Evolutionary conservation across 1,139 yeast genomes (phyloP), one percentile per base, ranked within the genome.

Genomic region (Magnusiomyces ingens): DNA sequence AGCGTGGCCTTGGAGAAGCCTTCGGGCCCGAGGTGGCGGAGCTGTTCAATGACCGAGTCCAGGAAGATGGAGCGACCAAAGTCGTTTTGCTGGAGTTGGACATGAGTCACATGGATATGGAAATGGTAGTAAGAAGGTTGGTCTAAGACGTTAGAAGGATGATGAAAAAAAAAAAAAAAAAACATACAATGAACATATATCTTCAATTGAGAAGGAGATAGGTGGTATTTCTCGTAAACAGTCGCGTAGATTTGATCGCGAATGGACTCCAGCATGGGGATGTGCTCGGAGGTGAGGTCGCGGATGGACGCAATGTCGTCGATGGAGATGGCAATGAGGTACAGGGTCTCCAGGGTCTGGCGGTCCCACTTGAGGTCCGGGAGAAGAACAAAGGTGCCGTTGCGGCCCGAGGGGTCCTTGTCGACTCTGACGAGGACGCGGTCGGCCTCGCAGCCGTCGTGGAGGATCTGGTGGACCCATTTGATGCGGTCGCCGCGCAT

Each of bases 51-150:
- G 1, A 90, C 78, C 58, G 87, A 95, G 57, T 89, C 96, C 46
- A 93, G 69, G 42, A 91, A 70, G 18, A 89, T 75, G 0, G 97
- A 96, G 62, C 85, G 86, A 1, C 98, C 98, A 11, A 80, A 82
- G 13, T 81, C 74, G 57, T 79, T 80, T 0, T 95, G 95, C 0
- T 83, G 81, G 60, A 86, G 87, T 22, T 71, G 75, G 6, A 86
- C 75, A 62, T 85, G 85, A 22, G 90, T 95, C n/a, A 87, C 83
- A 65, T 93, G 99, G 40, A 93, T 77, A 67, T 93, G 99, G 74
- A 93, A 84, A 65, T 93, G 98, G 65, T 93, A 93, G 67, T 93
- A 93, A 0, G 96, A 87, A 0, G 99, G 99, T 59, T 91, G 98
- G 67, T 93, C 52, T 40, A 45, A 35, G 22, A 12, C 41, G 32